Evolutionary conservation across 768 basidiomycete species (phyloP), one percentile per base, ranked within the genome.

Genomic region (Ramaria sp.): DNA sequence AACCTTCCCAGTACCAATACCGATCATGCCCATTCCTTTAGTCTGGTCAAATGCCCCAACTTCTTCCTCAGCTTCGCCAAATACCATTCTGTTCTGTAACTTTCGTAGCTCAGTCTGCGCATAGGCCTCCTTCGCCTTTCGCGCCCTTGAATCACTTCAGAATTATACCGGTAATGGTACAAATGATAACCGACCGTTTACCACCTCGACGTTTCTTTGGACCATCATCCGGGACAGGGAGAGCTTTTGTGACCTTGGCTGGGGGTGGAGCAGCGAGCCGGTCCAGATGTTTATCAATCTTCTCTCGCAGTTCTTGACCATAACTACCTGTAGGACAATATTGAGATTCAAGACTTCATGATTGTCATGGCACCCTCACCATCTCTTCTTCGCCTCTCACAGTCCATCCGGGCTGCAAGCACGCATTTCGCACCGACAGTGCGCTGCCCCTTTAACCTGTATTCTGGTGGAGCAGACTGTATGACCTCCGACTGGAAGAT

Each of bases 21-120:
- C 92, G 58, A 98, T 89, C 94, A 99, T 98, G 57, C 96, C 96
- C 65, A 98, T 68, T 5, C 96, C 96, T 73, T 91, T 89, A n/a
- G 93, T 94, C 72, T 97, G 84, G 70, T 96, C 96, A 61, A 91
- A 94, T 30, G 93, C 89, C 16, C 93, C 95, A 42, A 94, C 88
- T 67, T 99, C 96, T 63, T 94, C 85, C 64, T 98, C 96, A 1
- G 85, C 86, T 68, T 95, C 85, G 39, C 95, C 96, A 62, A 99
- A 98, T 53, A 75, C 81, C 87, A 98, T 88, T 45, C 96, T 82
- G 67, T 99, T 99, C 70, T 98, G 95, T 59, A 96, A 74, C 69
- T 98, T 98, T 58, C 93, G 83, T 43, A 99, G 73, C 66, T 99
- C 96, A 1, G 96, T 98, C 69, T 92, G 88, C 4, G 92, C 93